Conservation (phyloP, 257 asterid genomes). For the Nicotiana paniculata region DNA sequence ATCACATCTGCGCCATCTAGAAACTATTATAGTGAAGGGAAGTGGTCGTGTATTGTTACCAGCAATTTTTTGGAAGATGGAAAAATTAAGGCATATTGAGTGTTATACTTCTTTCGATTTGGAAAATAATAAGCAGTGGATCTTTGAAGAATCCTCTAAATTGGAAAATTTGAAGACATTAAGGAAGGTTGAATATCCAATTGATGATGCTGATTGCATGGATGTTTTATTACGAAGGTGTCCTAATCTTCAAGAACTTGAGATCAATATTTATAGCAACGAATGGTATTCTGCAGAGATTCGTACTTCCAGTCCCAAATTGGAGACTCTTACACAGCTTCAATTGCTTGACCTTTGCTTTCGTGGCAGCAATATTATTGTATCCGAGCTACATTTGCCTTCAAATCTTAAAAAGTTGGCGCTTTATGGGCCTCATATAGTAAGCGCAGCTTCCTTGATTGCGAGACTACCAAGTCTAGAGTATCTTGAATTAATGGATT, state of each 20-base stretch:
- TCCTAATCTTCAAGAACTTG: neutral
- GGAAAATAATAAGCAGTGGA: neutral
- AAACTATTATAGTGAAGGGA: neutral
- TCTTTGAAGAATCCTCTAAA: neutral
- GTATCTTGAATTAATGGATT: neutral
- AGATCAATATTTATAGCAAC: neutral
- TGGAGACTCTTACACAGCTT: neutral
- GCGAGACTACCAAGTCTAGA: neutral
- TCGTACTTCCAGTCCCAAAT: neutral
- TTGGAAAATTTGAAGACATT: neutral
- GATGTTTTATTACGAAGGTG: neutral
- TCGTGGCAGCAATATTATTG: rapidly evolving
- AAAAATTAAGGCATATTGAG: neutral
- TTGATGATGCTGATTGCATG: neutral
- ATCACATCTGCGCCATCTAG: neutral
- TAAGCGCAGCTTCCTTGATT: neutral
- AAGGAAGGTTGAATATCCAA: neutral
- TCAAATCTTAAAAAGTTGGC: neutral
- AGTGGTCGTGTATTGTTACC: neutral
- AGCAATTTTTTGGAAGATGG: neutral
- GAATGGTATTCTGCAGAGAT: too few species aligned
- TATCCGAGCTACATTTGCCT: neutral
- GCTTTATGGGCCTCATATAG: neutral
- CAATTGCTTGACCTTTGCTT: neutral
- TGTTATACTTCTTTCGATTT: neutral